phyloP scores from a whole-genome alignment of 164 flowering plant genomes.

The Berberis vulgaris region DNA sequence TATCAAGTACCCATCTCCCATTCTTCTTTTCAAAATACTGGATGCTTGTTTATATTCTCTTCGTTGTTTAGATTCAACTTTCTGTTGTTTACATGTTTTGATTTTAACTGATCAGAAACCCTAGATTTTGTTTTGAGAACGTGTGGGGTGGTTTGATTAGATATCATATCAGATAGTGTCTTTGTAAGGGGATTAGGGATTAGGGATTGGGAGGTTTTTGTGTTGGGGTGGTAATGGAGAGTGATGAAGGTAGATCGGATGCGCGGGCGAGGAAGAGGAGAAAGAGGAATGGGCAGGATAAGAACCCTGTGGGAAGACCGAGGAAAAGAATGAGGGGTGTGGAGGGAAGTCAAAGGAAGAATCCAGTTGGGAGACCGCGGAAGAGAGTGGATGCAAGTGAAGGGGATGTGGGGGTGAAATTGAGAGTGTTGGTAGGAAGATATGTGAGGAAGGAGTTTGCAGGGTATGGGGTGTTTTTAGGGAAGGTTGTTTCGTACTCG shows the following conservation, averaged over 20 bases:
- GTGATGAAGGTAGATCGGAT: slow-evolving; percentile 11
- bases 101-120: background rate
- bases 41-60: too few species aligned
- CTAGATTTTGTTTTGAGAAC: background rate
- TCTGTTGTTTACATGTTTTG: too few species aligned
- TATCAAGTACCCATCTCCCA: too few species aligned
- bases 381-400: slow-evolving; percentile 1
- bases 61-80: too few species aligned
- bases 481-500: slow-evolving; percentile 56
- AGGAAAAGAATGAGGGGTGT: too few species aligned
- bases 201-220: background rate
- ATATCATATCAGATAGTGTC: background rate
- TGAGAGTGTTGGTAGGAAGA: slow-evolving; percentile 45
- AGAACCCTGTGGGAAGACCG: too few species aligned
- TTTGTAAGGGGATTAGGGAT: background rate
- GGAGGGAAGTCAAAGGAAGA: too few species aligned
- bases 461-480: slow-evolving; percentile 50
- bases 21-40: too few species aligned
- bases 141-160: background rate
- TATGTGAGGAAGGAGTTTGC: slow-evolving; percentile 71
- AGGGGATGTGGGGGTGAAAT: slow-evolving; percentile 11
- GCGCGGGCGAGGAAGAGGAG: slow-evolving; percentile 48
- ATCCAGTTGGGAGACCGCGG: slow-evolving; percentile 1
- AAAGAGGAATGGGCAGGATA: slow-evolving; percentile 18
- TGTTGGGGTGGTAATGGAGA: slow-evolving; percentile 7